phyloP scores from a whole-genome alignment of 2,329 filamentous ascomycete genomes.

The Lecanicillium sp. region DNA sequence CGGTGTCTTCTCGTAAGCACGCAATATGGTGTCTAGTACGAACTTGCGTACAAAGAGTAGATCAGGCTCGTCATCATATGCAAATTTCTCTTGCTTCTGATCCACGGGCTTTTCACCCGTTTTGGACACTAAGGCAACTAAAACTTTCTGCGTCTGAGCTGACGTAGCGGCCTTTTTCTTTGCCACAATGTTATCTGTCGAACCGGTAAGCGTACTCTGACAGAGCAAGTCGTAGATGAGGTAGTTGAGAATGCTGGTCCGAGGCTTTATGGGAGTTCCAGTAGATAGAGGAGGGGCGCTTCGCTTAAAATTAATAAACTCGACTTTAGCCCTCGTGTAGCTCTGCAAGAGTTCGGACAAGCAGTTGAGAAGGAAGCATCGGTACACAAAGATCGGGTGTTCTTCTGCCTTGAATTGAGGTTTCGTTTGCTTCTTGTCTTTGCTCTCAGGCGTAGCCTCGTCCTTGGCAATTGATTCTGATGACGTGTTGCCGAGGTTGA shows the following conservation, averaged over 20 bases:
- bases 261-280: constrained; percentile 86
- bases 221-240: constrained; percentile 72
- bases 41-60: constrained; percentile 91
- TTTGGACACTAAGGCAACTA: constrained; percentile 81
- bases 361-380: constrained; percentile 90
- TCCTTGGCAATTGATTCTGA: constrained; percentile 22
- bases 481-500: constrained; percentile 17
- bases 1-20: constrained; percentile 84
- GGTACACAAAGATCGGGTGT: constrained; percentile 92
- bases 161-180: constrained; percentile 86
- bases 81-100: constrained; percentile 48
- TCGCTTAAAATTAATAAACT: constrained; percentile 98
- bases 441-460: constrained; percentile 27
- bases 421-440: constrained; percentile 61
- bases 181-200: constrained; percentile 64
- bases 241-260: constrained; percentile 89
- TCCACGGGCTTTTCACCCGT: constrained; percentile 69
- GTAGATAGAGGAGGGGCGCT: constrained; percentile 78
- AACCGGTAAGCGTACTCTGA: constrained; percentile 52
- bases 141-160: constrained; percentile 73
- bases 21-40: constrained; percentile 85
- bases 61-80: constrained; percentile 71
- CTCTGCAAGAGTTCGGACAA: constrained; percentile 83
- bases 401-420: constrained; percentile 81
- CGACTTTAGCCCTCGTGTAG: constrained; percentile 92